Evolutionary conservation across 495 filamentous ascomycete species (phyloP).

Genomic region (Aspergillus carlsbadensis): DNA sequence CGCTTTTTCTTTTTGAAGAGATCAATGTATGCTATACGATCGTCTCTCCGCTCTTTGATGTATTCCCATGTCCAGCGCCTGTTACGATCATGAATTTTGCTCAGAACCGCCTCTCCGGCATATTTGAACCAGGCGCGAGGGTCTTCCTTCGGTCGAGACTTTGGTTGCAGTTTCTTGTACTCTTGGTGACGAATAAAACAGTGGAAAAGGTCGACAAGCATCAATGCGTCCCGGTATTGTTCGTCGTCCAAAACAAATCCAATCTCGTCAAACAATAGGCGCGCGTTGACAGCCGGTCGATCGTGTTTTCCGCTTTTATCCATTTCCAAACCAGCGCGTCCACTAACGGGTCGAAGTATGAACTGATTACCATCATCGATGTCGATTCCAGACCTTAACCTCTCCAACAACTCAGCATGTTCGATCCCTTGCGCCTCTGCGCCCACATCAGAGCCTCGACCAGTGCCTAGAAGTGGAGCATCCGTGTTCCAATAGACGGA

Average conservation of each 20-base stretch:
- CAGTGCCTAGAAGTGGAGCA: slow-evolving; percentile 73
- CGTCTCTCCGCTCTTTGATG: slow-evolving; percentile 87
- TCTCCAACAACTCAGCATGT: slow-evolving; percentile 72
- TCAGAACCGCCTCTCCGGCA: slow-evolving; percentile 81
- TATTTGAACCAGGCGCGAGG: slow-evolving; percentile 90
- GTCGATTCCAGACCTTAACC: slow-evolving; percentile 74
- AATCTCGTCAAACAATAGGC: slow-evolving; percentile 89
- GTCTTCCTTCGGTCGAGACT: slow-evolving; percentile 80
- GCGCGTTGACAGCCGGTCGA: slow-evolving; percentile 84
- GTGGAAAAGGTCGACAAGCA: slow-evolving; percentile 98
- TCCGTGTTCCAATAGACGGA: slow-evolving; percentile 99
- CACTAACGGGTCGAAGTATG: slow-evolving; percentile 92
- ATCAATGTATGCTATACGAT: slow-evolving; percentile 83
- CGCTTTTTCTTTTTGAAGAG: slow-evolving; percentile 92
- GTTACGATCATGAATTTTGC: slow-evolving; percentile 92
- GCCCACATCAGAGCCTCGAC: slow-evolving; percentile 56
- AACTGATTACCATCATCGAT: slow-evolving; percentile 79
- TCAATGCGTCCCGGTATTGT: slow-evolving; percentile 92
- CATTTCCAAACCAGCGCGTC: slow-evolving; percentile 86
- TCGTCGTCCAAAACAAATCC: slow-evolving; percentile 93
- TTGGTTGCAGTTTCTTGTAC: slow-evolving; percentile 91
- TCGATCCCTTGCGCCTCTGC: slow-evolving; percentile 64
- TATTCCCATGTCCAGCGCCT: slow-evolving; percentile 90
- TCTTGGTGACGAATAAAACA: slow-evolving; percentile 98
- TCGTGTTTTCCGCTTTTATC: slow-evolving; percentile 84